Conservation (phyloP, 495 filamentous ascomycete genomes). For the Aspergillus ostianus region DNA sequence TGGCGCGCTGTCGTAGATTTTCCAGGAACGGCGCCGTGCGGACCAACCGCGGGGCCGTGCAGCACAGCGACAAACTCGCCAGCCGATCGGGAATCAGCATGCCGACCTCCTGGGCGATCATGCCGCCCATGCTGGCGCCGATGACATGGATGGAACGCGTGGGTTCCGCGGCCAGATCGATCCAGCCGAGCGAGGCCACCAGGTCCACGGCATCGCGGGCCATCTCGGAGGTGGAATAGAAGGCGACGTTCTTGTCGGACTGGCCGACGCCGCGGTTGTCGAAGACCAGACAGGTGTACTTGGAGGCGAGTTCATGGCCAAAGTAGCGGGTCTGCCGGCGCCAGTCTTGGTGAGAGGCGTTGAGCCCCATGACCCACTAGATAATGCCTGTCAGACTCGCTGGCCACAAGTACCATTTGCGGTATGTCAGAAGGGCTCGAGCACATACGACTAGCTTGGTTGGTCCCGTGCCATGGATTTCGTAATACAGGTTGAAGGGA, state of each 20-base stretch:
- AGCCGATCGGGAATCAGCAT: constrained; percentile 61
- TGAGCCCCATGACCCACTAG: constrained; percentile 35
- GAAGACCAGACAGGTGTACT: constrained; percentile 69
- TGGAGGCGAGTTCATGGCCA: constrained; percentile 59
- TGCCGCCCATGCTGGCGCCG: constrained; percentile 77
- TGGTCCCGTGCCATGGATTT: constrained; percentile 74
- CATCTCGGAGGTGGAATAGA: constrained; percentile 48
- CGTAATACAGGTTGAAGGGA: constrained; percentile 68
- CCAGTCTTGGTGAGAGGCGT: constrained; percentile 52
- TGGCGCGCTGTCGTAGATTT: constrained; percentile 65
- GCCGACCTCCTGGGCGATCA: constrained; percentile 84
- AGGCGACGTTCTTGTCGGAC: constrained; percentile 66
- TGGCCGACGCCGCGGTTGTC: constrained; percentile 74
- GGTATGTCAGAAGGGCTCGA: not conserved
- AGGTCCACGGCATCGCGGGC: constrained; percentile 61
- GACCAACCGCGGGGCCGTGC: constrained; percentile 70
- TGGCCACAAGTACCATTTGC: not conserved
- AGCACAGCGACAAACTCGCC: constrained; percentile 60
- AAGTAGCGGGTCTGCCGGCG: constrained; percentile 76
- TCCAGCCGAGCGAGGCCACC: constrained; percentile 57
- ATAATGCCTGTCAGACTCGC: not conserved
- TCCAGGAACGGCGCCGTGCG: constrained; percentile 60
- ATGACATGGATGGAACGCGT: constrained; percentile 62
- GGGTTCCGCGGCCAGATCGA: constrained; percentile 60
- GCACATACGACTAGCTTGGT: constrained; percentile 66